These are phyloP conservation scores for Viola pubescens DNA, from an alignment of 441 rosid species.

Conservation along the genomic window DNA sequence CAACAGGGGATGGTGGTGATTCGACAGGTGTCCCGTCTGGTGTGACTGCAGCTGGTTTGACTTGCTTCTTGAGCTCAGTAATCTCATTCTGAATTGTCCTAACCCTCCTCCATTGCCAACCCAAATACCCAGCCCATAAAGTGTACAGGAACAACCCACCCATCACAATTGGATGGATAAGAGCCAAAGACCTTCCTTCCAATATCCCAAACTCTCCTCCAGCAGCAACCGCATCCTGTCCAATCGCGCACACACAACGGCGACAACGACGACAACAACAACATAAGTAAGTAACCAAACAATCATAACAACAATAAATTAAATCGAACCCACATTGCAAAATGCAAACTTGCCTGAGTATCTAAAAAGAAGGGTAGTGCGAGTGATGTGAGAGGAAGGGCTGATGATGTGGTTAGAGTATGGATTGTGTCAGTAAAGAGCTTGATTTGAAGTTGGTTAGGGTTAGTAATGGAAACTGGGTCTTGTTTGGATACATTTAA, in stretches of 20 bases:
- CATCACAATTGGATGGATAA: constrained; percentile 70
- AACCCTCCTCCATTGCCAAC: constrained; percentile 96
- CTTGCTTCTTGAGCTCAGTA: constrained; percentile 71
- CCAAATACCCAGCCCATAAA: constrained; percentile 73
- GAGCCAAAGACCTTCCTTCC: constrained; percentile 77
- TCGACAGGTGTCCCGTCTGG: constrained; percentile 61
- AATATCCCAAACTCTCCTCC: constrained; percentile 71
- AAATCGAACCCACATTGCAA: not conserved
- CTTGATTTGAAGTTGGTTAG: constrained; percentile 8
- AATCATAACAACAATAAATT: not conserved
- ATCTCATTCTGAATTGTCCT: constrained; percentile 70
- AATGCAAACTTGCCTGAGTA: constrained; percentile 35
- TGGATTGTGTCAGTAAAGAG: constrained; percentile 27
- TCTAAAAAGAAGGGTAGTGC: constrained; percentile 59
- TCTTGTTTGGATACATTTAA: constrained; percentile 3
- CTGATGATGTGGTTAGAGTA: constrained; percentile 28
- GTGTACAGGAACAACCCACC: constrained; percentile 61
- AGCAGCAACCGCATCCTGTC: constrained; percentile 71
- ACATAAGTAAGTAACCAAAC: not conserved
- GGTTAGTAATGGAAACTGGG: not conserved
- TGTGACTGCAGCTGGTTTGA: constrained; percentile 65
- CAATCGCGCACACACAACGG: not conserved
- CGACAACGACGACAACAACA: not conserved
- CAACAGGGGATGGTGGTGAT: constrained; percentile 47
- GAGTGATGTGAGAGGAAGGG: constrained; percentile 48